Base-by-base conservation (phyloP, 345 rosid species). In the Carallia pectinifolia region DNA sequence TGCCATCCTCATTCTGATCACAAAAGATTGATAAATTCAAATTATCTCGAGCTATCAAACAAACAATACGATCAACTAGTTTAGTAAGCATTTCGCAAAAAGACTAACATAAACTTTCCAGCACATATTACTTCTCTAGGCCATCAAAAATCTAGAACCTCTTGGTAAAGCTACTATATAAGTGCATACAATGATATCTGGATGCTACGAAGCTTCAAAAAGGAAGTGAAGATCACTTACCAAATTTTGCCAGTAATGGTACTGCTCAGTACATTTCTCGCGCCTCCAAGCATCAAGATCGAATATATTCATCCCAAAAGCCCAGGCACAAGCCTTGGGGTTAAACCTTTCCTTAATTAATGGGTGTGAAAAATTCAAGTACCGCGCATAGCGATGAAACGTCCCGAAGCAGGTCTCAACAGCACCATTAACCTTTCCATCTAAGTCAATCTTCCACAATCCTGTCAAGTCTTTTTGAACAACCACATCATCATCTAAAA, bases 381-480 rank as follows among this genome's bases (percentile, higher is more conserved):
- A 89, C 71, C 84, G 92, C 4, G 78, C 80, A 75, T 83, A 88
- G 7, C 94, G 91, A 73, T 89, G 97, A 62, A 91, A 93, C 31
- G 99, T 85, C 68, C 96, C 97, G 64, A 92, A 90, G 70, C 99
- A 95, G 52, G 87, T 90, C 83, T 92, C 93, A 19, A 92, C 91
- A 66, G 99, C 99, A 69, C 99, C 97, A 64, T 90, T 92, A 76
- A 92, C 99, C 80, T 88, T 92, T 15, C 99, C 97, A 50, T 83
- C 87, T 79, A 94, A 77, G 78, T 90, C 91, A 67, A 94, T 79
- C 75, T 80, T 88, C 96, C 96, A 94, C 67, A 95, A 62, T 47
- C 87, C 89, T 13, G 97, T 82, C 79, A 95, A 82, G 69, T 95
- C 99, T 78, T 85, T 95, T 68, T 95, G 99, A 72, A 90, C 97